Percentiles rank a stretch among this genome's conserved stretches.
Conservation (phyloP, 2,329 filamentous ascomycete genomes). For the Trichoderma guizhouense region DNA sequence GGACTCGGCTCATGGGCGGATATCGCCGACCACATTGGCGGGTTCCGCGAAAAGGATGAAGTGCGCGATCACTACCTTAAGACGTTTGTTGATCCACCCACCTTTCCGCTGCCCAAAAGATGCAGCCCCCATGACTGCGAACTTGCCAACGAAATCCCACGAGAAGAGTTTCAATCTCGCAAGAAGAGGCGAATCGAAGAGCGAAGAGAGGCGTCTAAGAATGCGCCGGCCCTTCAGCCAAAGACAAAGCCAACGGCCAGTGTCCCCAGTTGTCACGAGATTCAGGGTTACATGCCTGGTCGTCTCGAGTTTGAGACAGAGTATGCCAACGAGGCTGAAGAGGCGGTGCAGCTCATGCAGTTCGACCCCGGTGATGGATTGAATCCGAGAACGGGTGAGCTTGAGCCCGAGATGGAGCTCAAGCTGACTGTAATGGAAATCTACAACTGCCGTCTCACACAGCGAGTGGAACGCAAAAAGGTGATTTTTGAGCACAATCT, state of each 20-base stretch:
- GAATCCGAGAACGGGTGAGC: slow-evolving; percentile 75
- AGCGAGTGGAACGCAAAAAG: slow-evolving; percentile 90
- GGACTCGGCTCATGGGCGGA: slow-evolving; percentile 96
- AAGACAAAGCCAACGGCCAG: slow-evolving; percentile 96
- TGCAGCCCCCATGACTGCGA: slow-evolving; percentile 79
- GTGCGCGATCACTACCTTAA: slow-evolving; percentile 90
- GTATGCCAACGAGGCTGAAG: slow-evolving; percentile 95
- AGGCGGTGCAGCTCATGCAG: slow-evolving; percentile 96
- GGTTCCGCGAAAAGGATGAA: slow-evolving; percentile 90
- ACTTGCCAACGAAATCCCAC: slow-evolving; percentile 74
- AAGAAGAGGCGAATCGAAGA: slow-evolving; percentile 95
- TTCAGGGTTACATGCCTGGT: slow-evolving; percentile 98
- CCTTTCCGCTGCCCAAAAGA: slow-evolving; percentile 82
- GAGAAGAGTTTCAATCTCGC: slow-evolving; percentile 87
- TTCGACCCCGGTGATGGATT: slow-evolving; percentile 95
- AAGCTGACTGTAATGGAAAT: slow-evolving; percentile 99
- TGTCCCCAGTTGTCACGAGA: slow-evolving; percentile 94
- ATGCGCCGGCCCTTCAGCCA: slow-evolving; percentile 75
- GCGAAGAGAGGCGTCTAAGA: slow-evolving; percentile 81
- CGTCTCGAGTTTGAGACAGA: slow-evolving; percentile 97
- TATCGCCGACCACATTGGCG: slow-evolving; percentile 96
- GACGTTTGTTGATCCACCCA: slow-evolving; percentile 78
- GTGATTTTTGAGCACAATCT: slow-evolving; percentile 94
- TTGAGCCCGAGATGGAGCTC: slow-evolving; percentile 94
- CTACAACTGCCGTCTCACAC: slow-evolving; percentile 88